phyloP scores from a whole-genome alignment of 1,284 basidiomycete genomes.

The Cryptococcus sp. region DNA sequence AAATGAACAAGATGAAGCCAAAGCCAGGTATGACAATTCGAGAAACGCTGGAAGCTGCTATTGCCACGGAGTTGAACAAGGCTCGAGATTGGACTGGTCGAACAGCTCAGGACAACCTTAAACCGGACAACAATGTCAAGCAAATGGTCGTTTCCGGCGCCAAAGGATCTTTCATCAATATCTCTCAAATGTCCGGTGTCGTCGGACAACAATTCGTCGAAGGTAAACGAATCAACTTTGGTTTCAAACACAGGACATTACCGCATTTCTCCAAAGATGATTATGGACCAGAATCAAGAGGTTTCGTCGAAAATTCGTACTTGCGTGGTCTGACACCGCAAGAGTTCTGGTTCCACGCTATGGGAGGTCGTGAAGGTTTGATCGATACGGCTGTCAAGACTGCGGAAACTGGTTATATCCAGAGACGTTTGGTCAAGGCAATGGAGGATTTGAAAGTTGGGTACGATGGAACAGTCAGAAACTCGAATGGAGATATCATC shows the following conservation, averaged over 20 bases:
- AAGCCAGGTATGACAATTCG: constrained; percentile 98
- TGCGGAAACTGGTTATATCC: constrained; percentile 98
- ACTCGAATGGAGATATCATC: constrained; percentile 89
- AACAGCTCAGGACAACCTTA: constrained; percentile 90
- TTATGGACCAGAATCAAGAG: constrained; percentile 96
- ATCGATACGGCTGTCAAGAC: constrained; percentile 99
- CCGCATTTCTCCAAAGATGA: constrained; percentile 99
- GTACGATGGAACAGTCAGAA: constrained; percentile 97
- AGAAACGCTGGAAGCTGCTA: constrained; percentile 92
- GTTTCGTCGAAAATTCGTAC: constrained; percentile 99
- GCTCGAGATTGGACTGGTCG: constrained; percentile 95
- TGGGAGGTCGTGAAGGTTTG: constrained; percentile 98
- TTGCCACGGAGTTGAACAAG: constrained; percentile 86
- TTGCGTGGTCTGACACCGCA: constrained; percentile 93
- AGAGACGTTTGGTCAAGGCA: constrained; percentile 95
- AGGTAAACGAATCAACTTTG: constrained; percentile 96
- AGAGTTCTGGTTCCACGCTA: constrained; percentile 99
- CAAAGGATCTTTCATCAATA: constrained; percentile 99
- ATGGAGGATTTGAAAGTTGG: constrained; percentile 96
- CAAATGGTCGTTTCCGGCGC: constrained; percentile 99
- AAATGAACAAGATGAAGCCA: constrained; percentile 76
- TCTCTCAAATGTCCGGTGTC: constrained; percentile 99
- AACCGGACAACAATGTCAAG: constrained; percentile 99
- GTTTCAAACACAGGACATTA: constrained; percentile 91
- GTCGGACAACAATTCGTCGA: constrained; percentile 99